A percentile compares a stretch with the other conserved stretches of the same genome.
Evolutionary conservation across 257 asterid species (phyloP).

Genomic region (Solanum pennellii): DNA sequence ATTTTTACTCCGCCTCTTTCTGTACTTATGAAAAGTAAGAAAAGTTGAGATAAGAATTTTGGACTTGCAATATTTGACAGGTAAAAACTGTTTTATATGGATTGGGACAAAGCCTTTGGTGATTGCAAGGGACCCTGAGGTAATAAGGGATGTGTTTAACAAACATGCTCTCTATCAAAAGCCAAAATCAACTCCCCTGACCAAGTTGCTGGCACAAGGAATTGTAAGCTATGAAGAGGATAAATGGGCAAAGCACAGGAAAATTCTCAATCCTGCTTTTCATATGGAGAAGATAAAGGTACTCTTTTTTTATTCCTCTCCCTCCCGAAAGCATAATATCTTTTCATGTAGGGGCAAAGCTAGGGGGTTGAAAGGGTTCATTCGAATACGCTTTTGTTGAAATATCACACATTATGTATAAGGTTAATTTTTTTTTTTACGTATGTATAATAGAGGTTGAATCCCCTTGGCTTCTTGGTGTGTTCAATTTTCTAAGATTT

Average conservation of each 20-base stretch:
- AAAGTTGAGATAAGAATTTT: background rate
- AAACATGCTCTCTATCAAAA: constrained; percentile 19
- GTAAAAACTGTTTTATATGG: constrained; percentile 32
- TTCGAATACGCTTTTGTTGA: background rate
- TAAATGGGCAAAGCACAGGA: constrained; percentile 52
- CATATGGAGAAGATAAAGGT: constrained; percentile 26
- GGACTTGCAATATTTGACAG: constrained; percentile 7
- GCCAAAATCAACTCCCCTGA: constrained; percentile 23
- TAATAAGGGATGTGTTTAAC: constrained; percentile 27
- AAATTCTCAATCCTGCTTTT: constrained; percentile 51
- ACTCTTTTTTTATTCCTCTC: background rate
- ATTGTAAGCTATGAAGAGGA: constrained; percentile 18
- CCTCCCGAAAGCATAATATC: background rate
- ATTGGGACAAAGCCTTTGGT: constrained; percentile 37
- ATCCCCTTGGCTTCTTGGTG: background rate
- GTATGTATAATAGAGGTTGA: background rate
- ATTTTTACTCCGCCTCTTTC: background rate
- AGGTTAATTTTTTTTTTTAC: background rate
- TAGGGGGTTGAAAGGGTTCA: background rate
- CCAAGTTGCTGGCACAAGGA: constrained; percentile 24
- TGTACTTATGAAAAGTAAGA: background rate
- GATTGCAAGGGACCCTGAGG: constrained; percentile 24
- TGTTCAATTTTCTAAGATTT: background rate
- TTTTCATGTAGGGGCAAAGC: background rate
- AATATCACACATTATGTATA: background rate